Evolutionary conservation across 2,329 filamentous ascomycete species (phyloP).

Genomic region (Apiospora saccharicola): DNA sequence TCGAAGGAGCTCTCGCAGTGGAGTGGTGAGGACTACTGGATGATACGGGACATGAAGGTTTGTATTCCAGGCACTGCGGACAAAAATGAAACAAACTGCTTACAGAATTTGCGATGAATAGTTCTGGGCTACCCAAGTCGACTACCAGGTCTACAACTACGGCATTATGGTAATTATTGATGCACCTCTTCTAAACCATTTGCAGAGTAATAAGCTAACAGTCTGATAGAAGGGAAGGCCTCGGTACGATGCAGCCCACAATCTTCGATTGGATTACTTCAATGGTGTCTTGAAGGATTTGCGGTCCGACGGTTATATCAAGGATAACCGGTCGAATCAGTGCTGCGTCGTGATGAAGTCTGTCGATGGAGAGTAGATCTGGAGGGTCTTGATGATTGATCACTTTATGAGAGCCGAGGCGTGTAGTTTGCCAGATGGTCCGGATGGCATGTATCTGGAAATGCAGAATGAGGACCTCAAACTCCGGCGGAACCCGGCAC

Average conservation of each 20-base stretch:
- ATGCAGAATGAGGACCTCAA: too few relatives aligned
- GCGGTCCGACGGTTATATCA: background rate
- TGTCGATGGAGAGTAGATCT: background rate
- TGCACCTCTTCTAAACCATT: background rate
- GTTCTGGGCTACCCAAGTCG: background rate
- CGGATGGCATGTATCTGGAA: too few relatives aligned
- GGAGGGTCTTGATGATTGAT: background rate
- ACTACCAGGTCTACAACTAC: background rate
- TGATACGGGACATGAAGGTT: slow-evolving; percentile 24
- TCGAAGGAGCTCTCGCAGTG: slow-evolving; percentile 23
- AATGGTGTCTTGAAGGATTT: slow-evolving; percentile 2
- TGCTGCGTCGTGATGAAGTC: background rate
- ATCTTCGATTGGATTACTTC: background rate
- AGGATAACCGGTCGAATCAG: background rate
- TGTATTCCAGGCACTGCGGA: background rate
- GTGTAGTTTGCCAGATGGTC: background rate
- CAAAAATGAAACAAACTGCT: background rate
- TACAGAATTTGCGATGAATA: background rate
- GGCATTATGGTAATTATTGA: background rate
- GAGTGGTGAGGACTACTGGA: slow-evolving; percentile 29
- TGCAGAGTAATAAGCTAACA: background rate
- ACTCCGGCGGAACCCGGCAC: too few relatives aligned
- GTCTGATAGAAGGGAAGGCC: background rate
- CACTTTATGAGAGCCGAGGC: background rate
- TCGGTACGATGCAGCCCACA: background rate